Percentiles rank a stretch among this genome's conserved stretches.
phyloP scores from a whole-genome alignment of 495 filamentous ascomycete genomes.

The Penicillium verhagenii region DNA sequence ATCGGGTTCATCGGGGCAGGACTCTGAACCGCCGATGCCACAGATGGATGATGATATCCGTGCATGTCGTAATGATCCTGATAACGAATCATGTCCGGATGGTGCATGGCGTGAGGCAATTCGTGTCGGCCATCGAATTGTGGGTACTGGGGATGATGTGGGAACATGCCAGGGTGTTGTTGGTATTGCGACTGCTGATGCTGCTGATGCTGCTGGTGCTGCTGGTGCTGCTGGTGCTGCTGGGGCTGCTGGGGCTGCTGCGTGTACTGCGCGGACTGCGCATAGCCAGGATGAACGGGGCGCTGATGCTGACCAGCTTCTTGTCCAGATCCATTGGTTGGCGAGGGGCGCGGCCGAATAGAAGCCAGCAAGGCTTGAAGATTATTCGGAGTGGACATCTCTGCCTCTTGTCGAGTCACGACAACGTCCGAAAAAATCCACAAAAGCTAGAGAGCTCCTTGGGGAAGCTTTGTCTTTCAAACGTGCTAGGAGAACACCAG shows the following conservation, averaged over 20 bases:
- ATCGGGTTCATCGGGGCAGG: slow-evolving; percentile 33
- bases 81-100: slow-evolving; percentile 7
- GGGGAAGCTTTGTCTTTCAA: neutral
- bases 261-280: too few species aligned
- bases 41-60: slow-evolving; percentile 48
- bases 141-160: slow-evolving; percentile 34
- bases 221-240: neutral
- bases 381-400: slow-evolving; percentile 53
- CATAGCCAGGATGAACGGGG: neutral
- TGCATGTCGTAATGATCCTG: slow-evolving; percentile 36
- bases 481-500: neutral
- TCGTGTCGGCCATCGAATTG: slow-evolving; percentile 38
- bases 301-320: slow-evolving; percentile 25
- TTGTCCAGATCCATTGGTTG: slow-evolving; percentile 34
- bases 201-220: slow-evolving; percentile 14
- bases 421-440: slow-evolving; percentile 30
- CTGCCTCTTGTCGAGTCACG: slow-evolving; percentile 38
- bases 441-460: neutral
- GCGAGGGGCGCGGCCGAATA: slow-evolving; percentile 44
- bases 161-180: slow-evolving; percentile 30
- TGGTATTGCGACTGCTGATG: slow-evolving; percentile 29
- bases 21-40: slow-evolving; percentile 41
- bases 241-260: too few species aligned
- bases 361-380: slow-evolving; percentile 50
- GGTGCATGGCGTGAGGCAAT: neutral